phyloP scores from a whole-genome alignment of 352 stramenopile species.

The Phytopythium boreale region DNA sequence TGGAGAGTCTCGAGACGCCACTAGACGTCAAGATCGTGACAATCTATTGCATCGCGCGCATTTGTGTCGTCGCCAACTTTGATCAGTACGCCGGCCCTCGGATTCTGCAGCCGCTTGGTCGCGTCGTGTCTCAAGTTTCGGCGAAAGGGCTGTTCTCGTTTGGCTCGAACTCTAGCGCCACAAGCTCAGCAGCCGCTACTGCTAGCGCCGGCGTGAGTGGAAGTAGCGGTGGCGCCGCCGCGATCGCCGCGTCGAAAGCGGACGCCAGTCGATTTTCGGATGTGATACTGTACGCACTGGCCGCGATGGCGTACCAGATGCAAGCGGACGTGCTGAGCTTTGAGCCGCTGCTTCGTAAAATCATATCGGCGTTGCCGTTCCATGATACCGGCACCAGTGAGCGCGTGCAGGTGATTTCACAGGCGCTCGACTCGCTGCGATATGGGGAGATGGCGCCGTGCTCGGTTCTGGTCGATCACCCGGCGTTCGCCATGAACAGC shows the following conservation, averaged over 20 bases:
- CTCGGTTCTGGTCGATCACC: constrained; percentile 44
- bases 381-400: constrained; percentile 22
- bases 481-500: constrained; percentile 36
- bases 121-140: constrained; percentile 71
- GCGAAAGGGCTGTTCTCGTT: constrained; percentile 69
- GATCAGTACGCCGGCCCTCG: constrained; percentile 78
- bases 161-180: not conserved
- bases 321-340: constrained; percentile 76
- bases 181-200: not conserved
- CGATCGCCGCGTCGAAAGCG: constrained; percentile 57
- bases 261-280: constrained; percentile 73
- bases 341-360: constrained; percentile 61
- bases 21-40: constrained; percentile 75
- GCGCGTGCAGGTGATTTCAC: constrained; percentile 39
- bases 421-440: constrained; percentile 54
- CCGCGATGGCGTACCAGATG: constrained; percentile 69
- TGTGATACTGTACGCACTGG: constrained; percentile 72
- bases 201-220: constrained; percentile 34
- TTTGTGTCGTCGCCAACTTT: constrained; percentile 68
- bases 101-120: constrained; percentile 63
- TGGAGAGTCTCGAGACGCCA: constrained; percentile 88
- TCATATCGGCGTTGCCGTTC: constrained; percentile 55
- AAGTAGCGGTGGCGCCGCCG: constrained; percentile 17
- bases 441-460: constrained; percentile 37
- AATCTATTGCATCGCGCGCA: constrained; percentile 63